phyloP scores from a whole-genome alignment of 495 filamentous ascomycete species.

The Parathielavia appendiculata region DNA sequence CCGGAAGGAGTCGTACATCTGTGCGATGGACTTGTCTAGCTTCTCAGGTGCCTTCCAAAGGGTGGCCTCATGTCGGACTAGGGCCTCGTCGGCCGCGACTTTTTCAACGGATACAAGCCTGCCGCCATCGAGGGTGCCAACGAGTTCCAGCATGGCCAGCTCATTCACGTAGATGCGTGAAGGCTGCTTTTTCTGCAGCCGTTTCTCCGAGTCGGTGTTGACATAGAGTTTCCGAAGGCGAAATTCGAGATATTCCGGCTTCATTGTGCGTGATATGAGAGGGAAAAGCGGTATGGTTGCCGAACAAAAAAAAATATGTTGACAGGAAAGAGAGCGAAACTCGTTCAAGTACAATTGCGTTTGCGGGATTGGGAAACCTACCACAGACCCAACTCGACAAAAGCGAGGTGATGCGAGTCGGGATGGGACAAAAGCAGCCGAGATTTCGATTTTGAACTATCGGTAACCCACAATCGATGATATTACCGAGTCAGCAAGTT shows the following conservation, averaged over 20 bases:
- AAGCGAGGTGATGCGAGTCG: no score
- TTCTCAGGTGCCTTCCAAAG: slow-evolving; percentile 62
- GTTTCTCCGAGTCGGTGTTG: slow-evolving; percentile 37
- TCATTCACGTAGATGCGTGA: slow-evolving; percentile 60
- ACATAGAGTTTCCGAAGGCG: slow-evolving; percentile 44
- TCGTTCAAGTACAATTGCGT: no score
- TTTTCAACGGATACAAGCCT: slow-evolving; percentile 52
- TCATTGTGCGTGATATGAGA: slow-evolving; percentile 25
- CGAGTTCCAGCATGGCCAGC: slow-evolving; percentile 55
- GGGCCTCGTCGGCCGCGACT: slow-evolving; percentile 22
- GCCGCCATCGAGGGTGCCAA: slow-evolving; percentile 50
- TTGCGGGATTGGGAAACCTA: no score
- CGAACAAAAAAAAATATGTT: no score
- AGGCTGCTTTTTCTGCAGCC: slow-evolving; percentile 41
- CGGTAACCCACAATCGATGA: no score
- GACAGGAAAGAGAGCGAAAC: no score
- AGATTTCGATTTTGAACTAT: no score
- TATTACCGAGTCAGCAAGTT: no score
- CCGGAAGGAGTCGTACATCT: slow-evolving; percentile 62
- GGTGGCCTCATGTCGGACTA: slow-evolving; percentile 49
- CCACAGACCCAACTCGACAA: no score
- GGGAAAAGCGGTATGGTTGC: not conserved
- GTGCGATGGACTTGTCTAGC: slow-evolving; percentile 57
- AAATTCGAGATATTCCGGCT: slow-evolving; percentile 33
- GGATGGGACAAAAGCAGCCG: no score